These are phyloP conservation scores for Mucor ambiguus DNA, from an alignment of 371 early-diverging fungal species.

Conservation along the genomic window DNA sequence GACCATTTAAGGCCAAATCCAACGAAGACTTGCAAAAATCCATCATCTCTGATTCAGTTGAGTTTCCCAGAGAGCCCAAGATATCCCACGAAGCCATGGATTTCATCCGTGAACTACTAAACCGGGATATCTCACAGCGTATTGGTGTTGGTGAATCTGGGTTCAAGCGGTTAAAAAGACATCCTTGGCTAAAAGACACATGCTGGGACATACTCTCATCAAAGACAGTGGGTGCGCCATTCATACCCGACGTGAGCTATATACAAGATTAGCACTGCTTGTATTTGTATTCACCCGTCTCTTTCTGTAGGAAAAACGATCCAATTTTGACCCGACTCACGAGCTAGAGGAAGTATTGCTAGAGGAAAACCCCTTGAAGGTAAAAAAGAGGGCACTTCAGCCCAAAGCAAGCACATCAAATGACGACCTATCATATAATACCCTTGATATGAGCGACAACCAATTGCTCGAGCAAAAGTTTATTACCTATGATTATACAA, in stretches of 20 bases:
- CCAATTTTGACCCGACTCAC: conserved; percentile 94
- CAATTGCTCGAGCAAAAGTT: conserved; percentile 70
- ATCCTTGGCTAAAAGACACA: conserved; percentile 64
- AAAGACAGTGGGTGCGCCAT: conserved; percentile 65
- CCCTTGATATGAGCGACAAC: conserved; percentile 24
- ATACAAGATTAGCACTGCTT: background rate
- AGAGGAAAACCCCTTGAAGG: conserved; percentile 49
- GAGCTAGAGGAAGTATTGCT: conserved; percentile 93
- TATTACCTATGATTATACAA: conserved; percentile 63
- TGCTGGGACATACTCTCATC: conserved; percentile 59
- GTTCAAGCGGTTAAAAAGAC: conserved; percentile 51
- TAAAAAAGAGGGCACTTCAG: conserved; percentile 2
- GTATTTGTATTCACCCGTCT: background rate
- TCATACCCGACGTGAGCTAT: conserved; percentile 62
- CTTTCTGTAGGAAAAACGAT: conserved; percentile 53
- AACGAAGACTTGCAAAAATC: conserved; percentile 72
- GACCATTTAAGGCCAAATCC: conserved; percentile 82
- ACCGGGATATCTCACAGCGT: conserved; percentile 57
- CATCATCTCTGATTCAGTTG: conserved; percentile 60
- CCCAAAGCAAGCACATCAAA: conserved; percentile 10
- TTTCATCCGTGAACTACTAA: conserved; percentile 57
- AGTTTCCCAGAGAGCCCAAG: conserved; percentile 57
- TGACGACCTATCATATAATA: background rate
- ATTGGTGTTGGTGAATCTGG: conserved; percentile 61
- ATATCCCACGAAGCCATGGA: conserved; percentile 60